Base-by-base conservation (phyloP, 1,284 basidiomycete genomes). In the Athelia psychrophila region DNA sequence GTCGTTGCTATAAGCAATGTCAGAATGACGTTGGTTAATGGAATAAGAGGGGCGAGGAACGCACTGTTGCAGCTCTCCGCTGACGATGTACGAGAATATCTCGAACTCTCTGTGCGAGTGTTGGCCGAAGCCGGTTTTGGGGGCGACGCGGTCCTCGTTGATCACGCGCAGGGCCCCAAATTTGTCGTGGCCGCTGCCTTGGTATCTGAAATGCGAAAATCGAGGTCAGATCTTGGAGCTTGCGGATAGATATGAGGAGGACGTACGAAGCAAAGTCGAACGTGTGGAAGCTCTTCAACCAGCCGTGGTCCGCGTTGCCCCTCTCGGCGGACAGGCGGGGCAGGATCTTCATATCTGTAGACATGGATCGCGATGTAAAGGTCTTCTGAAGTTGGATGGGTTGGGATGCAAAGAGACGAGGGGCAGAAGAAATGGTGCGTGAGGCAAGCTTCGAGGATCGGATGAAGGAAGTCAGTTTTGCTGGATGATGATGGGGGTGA, bases 221-320 rank as follows among this genome's bases (percentile, higher is more conserved):
- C 22, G 22, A 20, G n/a, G 27, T 30, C 25, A 46, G 15, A 44
- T 13, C 22, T 22, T 10, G 20, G 10, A 22, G 9, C 15, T 46
- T 46, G 19, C 16, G n/a, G 5, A 42, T 22, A 22, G n/a, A 8
- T 42, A 42, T 22, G n/a, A 38, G 12, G 27, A 25, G 35, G 27
- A 75, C 83, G 49, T 64, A 87, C 86, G 70, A 70, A 1, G 93
- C 88, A 62, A 95, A 95, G 6, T 84, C 83, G 67, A 93, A 95
- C 0, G 91, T 89, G 60, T 93, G 91, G 76, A 93, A 93, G 0
- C 88, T 88, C 77, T 94, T 95, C 47, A 98, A 75, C 94, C 94
- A 98, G 20, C 84, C 84, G 60, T 94, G 93, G 65, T 96, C 83
- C 13, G 88, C 89, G 50, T 88, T 71, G 8, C 92, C 93, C 40